Evolutionary conservation across 345 rosid species (phyloP), one percentile per base, ranked within the genome.

Genomic region (Rhodamnia rubescens): DNA sequence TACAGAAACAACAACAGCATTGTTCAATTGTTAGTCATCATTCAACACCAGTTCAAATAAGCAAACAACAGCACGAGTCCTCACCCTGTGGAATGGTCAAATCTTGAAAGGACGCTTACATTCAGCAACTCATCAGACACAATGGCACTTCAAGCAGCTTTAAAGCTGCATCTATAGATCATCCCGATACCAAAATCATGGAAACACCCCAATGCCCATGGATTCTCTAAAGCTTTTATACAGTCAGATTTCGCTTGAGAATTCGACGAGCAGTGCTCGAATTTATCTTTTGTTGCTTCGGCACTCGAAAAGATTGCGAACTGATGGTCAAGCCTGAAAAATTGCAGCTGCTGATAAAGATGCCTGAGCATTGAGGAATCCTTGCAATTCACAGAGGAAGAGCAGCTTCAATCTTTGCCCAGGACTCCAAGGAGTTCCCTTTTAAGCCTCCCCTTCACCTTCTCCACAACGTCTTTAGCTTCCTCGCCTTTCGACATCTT

Each of bases 361-460:
- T 69, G 80, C 80, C 36, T 26, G 40, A 55, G 80, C 49, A 26
- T 53, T 18, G 47, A 24, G 27, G 36, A 40, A n/a, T 36, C 59
- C 61, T 18, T 26, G 50, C 56, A 64, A 12, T 74, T 82, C 84
- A 86, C 32, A 87, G n/a, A 53, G 84, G 89, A 82, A 88, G 87
- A 81, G 87, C n/a, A 44, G 88, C 85, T 85, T 88, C 91, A 58
- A 90, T 85, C 85, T 88, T 87, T 5, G 78, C 89, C 89, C 90
- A 87, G 11, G 90, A 86, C 29, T 86, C 84, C 13, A 85, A n/a
- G 14, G 92, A 87, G 29, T 64, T 51, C 40, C 88, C 89, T 78
- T 78, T 69, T 87, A 53, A 88, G 87, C 87, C 85, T 88, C 86
- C 82, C 85, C 88, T 88, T 88, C 90, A 84, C 87, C 85, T 88